A percentile compares a stretch with the other conserved stretches of the same genome.
phyloP scores from a whole-genome alignment of 1,284 basidiomycete species.

The Cryptococcus maquisensis region DNA sequence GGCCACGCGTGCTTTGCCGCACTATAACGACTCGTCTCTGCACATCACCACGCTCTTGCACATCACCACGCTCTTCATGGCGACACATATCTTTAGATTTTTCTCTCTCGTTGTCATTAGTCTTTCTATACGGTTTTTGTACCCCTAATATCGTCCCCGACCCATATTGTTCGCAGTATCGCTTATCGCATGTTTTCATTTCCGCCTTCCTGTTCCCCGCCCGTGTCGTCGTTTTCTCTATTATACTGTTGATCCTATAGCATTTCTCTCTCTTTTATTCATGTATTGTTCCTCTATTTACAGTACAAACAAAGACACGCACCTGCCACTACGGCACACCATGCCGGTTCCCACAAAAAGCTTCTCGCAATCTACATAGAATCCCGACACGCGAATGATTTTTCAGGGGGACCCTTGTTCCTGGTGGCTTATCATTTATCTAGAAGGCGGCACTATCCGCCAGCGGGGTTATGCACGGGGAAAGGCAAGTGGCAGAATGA shows the following conservation, averaged over 20 bases:
- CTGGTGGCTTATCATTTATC: no score
- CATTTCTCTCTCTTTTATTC: neutral
- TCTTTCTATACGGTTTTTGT: neutral
- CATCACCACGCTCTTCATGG: neutral
- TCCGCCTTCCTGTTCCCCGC: no score
- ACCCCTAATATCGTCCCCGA: neutral
- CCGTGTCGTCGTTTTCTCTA: neutral
- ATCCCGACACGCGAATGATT: no score
- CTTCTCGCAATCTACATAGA: no score
- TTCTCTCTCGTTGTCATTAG: neutral
- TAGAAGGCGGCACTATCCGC: no score
- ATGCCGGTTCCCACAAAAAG: neutral
- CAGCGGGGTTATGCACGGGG: no score
- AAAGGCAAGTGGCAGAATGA: no score
- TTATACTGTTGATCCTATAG: neutral
- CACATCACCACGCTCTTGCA: neutral
- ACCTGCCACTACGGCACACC: neutral
- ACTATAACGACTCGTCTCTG: neutral
- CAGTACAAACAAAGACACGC: no score
- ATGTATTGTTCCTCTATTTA: neutral
- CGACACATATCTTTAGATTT: neutral
- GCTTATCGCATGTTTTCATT: neutral
- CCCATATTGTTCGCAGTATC: neutral
- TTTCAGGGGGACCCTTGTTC: no score
- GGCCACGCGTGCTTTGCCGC: neutral